These are phyloP conservation scores for Arachnomyces sp. DNA, from an alignment of 2,329 filamentous ascomycete species.

Conservation along the genomic window DNA sequence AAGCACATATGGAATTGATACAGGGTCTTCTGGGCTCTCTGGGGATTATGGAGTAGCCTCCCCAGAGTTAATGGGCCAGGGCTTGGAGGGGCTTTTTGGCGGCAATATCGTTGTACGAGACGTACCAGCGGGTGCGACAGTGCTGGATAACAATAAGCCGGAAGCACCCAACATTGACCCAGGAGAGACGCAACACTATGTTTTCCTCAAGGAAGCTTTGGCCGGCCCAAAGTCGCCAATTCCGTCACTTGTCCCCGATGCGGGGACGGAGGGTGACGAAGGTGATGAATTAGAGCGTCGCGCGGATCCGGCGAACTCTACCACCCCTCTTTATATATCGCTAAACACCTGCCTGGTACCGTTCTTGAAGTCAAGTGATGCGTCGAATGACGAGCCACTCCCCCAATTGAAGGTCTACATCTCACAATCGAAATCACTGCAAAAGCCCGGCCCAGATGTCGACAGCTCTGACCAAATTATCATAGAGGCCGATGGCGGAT, in stretches of 20 bases:
- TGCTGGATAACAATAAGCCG: constrained; percentile 58
- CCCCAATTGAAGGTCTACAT: constrained; percentile 73
- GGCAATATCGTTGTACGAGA: constrained; percentile 56
- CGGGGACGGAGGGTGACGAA: constrained; percentile 13
- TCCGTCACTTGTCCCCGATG: constrained; percentile 21
- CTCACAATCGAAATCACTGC: constrained; percentile 56
- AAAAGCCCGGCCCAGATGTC: constrained; percentile 55
- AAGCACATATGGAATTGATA: constrained; percentile 43
- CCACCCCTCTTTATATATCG: constrained; percentile 61
- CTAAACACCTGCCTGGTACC: constrained; percentile 82
- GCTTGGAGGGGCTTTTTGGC: constrained; percentile 41
- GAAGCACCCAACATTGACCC: constrained; percentile 51
- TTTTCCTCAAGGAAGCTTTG: constrained; percentile 52
- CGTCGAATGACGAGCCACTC: constrained; percentile 37
- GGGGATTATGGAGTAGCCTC: not conserved
- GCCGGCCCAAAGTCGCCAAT: constrained; percentile 37
- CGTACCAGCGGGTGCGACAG: constrained; percentile 40
- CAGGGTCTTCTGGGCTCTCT: constrained; percentile 22
- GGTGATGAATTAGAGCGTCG: constrained; percentile 13
- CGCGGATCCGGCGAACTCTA: constrained; percentile 20
- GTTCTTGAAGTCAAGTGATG: constrained; percentile 41
- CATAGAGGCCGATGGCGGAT: constrained; percentile 57
- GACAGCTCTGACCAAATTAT: constrained; percentile 34
- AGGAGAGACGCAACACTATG: constrained; percentile 56
- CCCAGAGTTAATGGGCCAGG: constrained; percentile 21